Conservation (phyloP, 2,329 filamentous ascomycete genomes). For the Curvularia lunata region DNA sequence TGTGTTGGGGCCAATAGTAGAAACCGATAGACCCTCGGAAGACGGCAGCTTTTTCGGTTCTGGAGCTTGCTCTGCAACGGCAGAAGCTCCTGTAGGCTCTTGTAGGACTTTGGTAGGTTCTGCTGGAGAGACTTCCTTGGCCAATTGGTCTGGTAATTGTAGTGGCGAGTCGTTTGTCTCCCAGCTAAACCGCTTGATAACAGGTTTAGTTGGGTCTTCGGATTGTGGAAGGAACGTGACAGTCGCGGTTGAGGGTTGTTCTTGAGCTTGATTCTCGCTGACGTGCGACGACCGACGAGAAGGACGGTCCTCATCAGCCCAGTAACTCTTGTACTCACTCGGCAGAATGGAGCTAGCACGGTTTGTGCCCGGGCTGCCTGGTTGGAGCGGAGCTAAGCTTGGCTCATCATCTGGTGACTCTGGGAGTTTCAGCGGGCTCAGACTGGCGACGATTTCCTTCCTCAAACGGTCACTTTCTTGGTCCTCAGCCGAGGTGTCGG, state of each 20-base stretch:
- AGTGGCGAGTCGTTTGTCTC: conserved; percentile 29
- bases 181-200: conserved; percentile 44
- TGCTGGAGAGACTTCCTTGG: conserved; percentile 12
- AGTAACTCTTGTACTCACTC: conserved; percentile 72
- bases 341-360: conserved; percentile 69
- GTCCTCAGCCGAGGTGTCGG: conserved; percentile 60
- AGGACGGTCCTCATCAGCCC: conserved; percentile 58
- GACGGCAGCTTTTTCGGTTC: conserved; percentile 27
- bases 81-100: conserved; percentile 15
- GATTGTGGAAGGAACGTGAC: conserved; percentile 18
- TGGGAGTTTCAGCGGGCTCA: conserved; percentile 53
- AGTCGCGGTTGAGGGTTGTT: conserved; percentile 15
- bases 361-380: conserved; percentile 31
- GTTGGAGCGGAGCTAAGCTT: conserved; percentile 36
- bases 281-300: conserved; percentile 42
- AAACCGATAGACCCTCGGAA: conserved; percentile 28
- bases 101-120: conserved; percentile 19
- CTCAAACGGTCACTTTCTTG: conserved; percentile 74
- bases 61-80: conserved; percentile 22
- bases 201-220: conserved; percentile 24
- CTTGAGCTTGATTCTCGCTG: conserved; percentile 29
- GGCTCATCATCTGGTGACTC: conserved; percentile 25
- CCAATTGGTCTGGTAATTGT: conserved; percentile 19
- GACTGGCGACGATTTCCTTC: conserved; percentile 75
- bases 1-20: conserved; percentile 40